Conservation (phyloP, 1,284 basidiomycete genomes). For the Naganishia cerealis region DNA sequence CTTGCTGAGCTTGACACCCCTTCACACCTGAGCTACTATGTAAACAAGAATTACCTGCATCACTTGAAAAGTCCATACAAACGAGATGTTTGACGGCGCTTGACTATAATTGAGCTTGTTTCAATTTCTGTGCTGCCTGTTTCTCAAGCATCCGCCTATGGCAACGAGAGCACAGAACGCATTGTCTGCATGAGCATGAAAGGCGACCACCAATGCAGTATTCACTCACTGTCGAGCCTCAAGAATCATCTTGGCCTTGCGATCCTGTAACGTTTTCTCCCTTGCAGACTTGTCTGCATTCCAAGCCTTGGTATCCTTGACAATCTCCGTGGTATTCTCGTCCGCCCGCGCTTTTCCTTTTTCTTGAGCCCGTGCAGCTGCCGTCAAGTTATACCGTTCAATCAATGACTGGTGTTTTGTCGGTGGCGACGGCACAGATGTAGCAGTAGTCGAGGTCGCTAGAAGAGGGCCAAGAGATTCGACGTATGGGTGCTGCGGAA, state of each 20-base stretch:
- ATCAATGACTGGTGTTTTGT: slow-evolving; percentile 30
- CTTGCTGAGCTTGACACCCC: background rate
- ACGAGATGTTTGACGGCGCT: background rate
- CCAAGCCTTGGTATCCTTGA: slow-evolving; percentile 12
- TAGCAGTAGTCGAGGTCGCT: background rate
- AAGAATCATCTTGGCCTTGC: slow-evolving; percentile 28
- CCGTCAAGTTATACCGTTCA: slow-evolving; percentile 30
- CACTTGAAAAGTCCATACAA: background rate
- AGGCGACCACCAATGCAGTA: too few relatives aligned
- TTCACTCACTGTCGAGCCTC: slow-evolving; percentile 23
- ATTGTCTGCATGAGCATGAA: too few relatives aligned
- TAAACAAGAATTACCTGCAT: background rate
- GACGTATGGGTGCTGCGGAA: slow-evolving; percentile 33
- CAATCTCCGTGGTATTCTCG: background rate
- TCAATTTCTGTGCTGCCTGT: slow-evolving; percentile 18
- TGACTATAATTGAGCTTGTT: slow-evolving; percentile 21
- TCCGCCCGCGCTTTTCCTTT: slow-evolving; percentile 27
- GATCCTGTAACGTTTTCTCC: slow-evolving; percentile 22
- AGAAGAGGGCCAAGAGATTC: slow-evolving; percentile 2
- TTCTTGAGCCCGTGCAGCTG: slow-evolving; percentile 20
- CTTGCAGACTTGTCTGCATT: slow-evolving; percentile 24
- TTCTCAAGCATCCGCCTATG: slow-evolving; percentile 18
- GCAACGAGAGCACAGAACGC: background rate
- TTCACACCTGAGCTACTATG: background rate
- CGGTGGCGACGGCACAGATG: background rate